A percentile compares a stretch with the other conserved stretches of the same genome.
Evolutionary conservation across 1,284 basidiomycete genomes (phyloP).

Genomic region (Porodaedalea pini): DNA sequence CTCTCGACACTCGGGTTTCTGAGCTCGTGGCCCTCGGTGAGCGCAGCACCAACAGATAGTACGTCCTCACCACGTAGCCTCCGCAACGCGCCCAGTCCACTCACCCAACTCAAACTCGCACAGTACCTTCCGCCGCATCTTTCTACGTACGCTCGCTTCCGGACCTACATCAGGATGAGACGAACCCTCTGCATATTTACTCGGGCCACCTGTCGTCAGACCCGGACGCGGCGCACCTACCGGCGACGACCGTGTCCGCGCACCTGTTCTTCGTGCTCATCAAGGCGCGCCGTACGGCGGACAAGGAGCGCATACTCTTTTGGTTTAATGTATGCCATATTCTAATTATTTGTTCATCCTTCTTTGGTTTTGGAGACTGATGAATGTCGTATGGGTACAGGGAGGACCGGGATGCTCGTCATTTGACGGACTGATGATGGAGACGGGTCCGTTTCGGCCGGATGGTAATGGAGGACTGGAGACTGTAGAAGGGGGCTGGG

Average conservation of each 20-base stretch:
- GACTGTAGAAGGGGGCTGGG: constrained; percentile 90
- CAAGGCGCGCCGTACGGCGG: constrained; percentile 83
- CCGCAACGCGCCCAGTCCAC: too few relatives aligned
- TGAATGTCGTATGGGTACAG: constrained; percentile 35
- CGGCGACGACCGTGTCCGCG: constrained; percentile 58
- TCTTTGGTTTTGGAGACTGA: background rate
- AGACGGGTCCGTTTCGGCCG: constrained; percentile 88
- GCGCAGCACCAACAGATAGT: constrained; percentile 49
- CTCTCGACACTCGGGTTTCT: constrained; percentile 8
- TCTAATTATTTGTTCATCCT: background rate
- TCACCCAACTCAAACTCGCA: background rate
- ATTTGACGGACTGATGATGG: constrained; percentile 98
- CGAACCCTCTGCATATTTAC: constrained; percentile 73
- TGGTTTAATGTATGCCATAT: constrained; percentile 85
- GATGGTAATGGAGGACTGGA: constrained; percentile 79
- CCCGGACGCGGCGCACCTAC: constrained; percentile 51
- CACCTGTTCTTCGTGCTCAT: constrained; percentile 91
- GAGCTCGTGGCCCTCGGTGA: background rate
- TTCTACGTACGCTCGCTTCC: constrained; percentile 81
- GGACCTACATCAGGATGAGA: constrained; percentile 65
- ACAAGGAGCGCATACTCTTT: constrained; percentile 86
- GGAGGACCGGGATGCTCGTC: constrained; percentile 96
- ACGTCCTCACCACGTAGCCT: constrained; percentile 20
- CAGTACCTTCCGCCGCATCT: constrained; percentile 76
- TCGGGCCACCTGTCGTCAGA: constrained; percentile 82